phyloP scores from a whole-genome alignment of 2,329 filamentous ascomycete species.

The Nigrospora oryzae region DNA sequence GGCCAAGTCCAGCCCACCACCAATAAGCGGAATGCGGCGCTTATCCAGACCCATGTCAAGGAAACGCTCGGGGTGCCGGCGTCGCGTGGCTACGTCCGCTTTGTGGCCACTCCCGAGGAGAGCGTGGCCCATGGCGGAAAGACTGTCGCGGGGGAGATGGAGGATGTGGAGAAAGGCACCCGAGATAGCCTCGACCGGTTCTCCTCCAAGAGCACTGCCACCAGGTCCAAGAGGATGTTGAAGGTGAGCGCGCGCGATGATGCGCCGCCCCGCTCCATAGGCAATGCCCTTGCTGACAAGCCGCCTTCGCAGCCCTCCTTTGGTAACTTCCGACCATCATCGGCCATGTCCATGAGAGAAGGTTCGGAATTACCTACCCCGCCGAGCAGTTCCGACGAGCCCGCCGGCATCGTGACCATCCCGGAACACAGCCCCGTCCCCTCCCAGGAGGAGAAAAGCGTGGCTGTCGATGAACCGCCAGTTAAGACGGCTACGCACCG shows the following conservation, averaged over 20 bases:
- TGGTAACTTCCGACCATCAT: conserved; percentile 18
- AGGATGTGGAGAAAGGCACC: conserved; percentile 38
- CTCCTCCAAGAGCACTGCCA: background rate
- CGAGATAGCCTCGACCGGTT: conserved; percentile 9
- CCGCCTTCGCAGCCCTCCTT: conserved; percentile 15
- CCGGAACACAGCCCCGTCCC: conserved; percentile 9
- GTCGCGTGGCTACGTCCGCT: conserved; percentile 64
- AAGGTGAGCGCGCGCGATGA: conserved; percentile 2
- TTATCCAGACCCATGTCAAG: conserved; percentile 69
- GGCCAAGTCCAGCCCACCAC: conserved; percentile 61
- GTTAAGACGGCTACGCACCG: conserved; percentile 15
- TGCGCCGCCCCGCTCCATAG: conserved; percentile 2
- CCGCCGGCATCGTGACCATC: conserved; percentile 16
- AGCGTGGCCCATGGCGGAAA: conserved; percentile 63
- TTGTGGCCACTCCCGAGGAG: conserved; percentile 60
- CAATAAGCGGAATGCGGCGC: conserved; percentile 72
- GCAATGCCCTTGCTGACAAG: background rate
- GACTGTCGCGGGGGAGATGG: conserved; percentile 61
- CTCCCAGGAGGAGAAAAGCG: conserved; percentile 13
- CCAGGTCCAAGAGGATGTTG: conserved; percentile 1
- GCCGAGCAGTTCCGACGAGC: conserved; percentile 17
- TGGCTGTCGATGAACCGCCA: conserved; percentile 11
- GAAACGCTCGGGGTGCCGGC: conserved; percentile 60
- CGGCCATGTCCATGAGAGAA: conserved; percentile 5
- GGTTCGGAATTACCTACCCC: conserved; percentile 14